Conservation (phyloP, 306 rosid genomes). For the barrel medic (Medicago truncatula) region DNA sequence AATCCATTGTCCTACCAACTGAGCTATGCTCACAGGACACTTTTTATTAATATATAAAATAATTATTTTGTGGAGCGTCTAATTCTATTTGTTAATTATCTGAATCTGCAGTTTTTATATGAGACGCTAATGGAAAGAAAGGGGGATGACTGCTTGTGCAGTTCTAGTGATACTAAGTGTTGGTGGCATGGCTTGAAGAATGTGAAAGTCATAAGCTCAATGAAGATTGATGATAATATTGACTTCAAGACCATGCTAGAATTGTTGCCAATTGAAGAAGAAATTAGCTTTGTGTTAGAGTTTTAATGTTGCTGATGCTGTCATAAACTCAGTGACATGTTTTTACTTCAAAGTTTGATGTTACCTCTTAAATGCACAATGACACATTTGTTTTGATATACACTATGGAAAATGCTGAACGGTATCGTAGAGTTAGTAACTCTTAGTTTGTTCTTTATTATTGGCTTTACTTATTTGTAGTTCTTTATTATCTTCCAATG, state of each 20-base stretch:
- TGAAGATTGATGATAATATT: not conserved
- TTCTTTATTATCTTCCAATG: too few species aligned
- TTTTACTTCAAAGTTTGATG: too few species aligned
- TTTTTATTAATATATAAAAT: too few species aligned
- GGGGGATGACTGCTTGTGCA: not conserved
- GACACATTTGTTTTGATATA: not conserved
- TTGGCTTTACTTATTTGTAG: too few species aligned
- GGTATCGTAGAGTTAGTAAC: not conserved
- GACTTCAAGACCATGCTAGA: not conserved
- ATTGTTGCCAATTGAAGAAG: not conserved
- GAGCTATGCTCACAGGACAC: too few species aligned
- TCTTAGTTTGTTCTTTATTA: not conserved
- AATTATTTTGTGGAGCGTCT: too few species aligned
- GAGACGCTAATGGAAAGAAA: not conserved
- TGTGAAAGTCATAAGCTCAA: conserved; percentile 17
- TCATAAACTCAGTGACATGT: not conserved
- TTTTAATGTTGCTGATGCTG: too few species aligned
- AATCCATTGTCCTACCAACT: too few species aligned
- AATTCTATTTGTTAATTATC: too few species aligned
- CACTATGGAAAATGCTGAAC: not conserved
- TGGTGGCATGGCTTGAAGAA: conserved; percentile 48
- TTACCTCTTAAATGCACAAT: not conserved
- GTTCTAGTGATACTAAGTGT: not conserved
- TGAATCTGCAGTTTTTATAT: not conserved
- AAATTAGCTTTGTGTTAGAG: too few species aligned